phyloP scores from a whole-genome alignment of 2,329 filamentous ascomycete genomes.

The Sclerotinia borealis region DNA sequence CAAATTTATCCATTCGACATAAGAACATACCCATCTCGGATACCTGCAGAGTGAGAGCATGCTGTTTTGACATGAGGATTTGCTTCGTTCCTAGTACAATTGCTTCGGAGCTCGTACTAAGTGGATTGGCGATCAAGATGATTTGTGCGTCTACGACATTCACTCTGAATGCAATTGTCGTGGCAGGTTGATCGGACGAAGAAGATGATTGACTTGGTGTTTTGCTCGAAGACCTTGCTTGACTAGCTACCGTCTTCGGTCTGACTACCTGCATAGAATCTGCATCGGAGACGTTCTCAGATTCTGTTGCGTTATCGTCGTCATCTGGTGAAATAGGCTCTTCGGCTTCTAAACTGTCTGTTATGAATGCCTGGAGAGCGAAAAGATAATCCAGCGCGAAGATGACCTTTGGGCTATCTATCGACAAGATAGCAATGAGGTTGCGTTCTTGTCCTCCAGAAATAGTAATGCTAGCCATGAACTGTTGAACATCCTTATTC shows the following conservation, averaged over 20 bases:
- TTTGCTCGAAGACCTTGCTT: slow-evolving; percentile 24
- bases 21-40: slow-evolving; percentile 96
- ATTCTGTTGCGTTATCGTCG: slow-evolving; percentile 49
- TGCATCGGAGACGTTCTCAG: slow-evolving; percentile 51
- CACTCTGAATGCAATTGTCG: slow-evolving; percentile 79
- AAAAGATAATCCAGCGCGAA: slow-evolving; percentile 95
- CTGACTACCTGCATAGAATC: slow-evolving; percentile 41
- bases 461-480: slow-evolving; percentile 96
- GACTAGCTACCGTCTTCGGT: slow-evolving; percentile 8
- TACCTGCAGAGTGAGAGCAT: slow-evolving; percentile 87
- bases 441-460: slow-evolving; percentile 75
- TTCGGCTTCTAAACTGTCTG: slow-evolving; percentile 62
- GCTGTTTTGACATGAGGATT: slow-evolving; percentile 85
- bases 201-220: slow-evolving; percentile 28
- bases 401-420: slow-evolving; percentile 92
- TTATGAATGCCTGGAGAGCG: slow-evolving; percentile 77
- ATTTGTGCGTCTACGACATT: slow-evolving; percentile 96
- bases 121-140: slow-evolving; percentile 91
- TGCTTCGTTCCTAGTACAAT: slow-evolving; percentile 95
- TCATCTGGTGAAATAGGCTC: slow-evolving; percentile 47
- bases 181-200: slow-evolving; percentile 38
- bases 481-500: slow-evolving; percentile 91
- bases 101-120: slow-evolving; percentile 84
- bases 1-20: slow-evolving; percentile 96
- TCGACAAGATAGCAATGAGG: slow-evolving; percentile 83